Percentiles rank a stretch among this genome's conserved stretches.
phyloP scores from a whole-genome alignment of 306 rosid genomes.

The Rosa chinensis region DNA sequence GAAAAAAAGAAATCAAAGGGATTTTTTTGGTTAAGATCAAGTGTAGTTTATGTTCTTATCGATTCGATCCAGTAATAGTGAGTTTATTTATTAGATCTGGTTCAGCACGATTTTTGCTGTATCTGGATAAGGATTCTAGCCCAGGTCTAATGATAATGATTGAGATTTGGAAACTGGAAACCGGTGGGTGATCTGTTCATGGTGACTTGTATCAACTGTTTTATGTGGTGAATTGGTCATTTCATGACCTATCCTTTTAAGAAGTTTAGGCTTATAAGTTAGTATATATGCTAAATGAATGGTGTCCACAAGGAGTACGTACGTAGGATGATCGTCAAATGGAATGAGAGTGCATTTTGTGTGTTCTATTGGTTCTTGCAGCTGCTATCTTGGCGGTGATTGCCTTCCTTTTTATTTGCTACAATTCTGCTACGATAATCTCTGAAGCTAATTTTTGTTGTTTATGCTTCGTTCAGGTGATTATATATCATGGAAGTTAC shows the following conservation, averaged over 20 bases:
- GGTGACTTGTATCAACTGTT: not conserved
- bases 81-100: not conserved
- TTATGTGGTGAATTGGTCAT: not conserved
- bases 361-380: not conserved
- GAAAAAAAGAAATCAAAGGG: not conserved
- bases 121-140: conserved; percentile 3
- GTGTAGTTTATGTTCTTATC: not conserved
- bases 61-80: not conserved
- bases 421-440: conserved; percentile 9
- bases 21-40: not conserved
- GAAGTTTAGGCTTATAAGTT: not conserved
- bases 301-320: not conserved
- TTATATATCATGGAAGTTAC: conserved; percentile 54
- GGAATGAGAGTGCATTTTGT: not conserved
- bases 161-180: not conserved
- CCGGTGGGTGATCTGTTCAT: not conserved
- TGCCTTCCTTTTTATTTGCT: not conserved
- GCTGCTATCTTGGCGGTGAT: not conserved
- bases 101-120: not conserved
- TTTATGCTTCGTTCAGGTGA: conserved; percentile 30
- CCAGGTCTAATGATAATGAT: not conserved
- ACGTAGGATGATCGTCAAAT: conserved; percentile 11
- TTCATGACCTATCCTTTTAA: not conserved
- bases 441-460: conserved; percentile 7
- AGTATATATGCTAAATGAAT: not conserved